A percentile compares a stretch with the other conserved stretches of the same genome.
Conservation (phyloP, 2,329 filamentous ascomycete species). For the Curvularia verruculosa region DNA sequence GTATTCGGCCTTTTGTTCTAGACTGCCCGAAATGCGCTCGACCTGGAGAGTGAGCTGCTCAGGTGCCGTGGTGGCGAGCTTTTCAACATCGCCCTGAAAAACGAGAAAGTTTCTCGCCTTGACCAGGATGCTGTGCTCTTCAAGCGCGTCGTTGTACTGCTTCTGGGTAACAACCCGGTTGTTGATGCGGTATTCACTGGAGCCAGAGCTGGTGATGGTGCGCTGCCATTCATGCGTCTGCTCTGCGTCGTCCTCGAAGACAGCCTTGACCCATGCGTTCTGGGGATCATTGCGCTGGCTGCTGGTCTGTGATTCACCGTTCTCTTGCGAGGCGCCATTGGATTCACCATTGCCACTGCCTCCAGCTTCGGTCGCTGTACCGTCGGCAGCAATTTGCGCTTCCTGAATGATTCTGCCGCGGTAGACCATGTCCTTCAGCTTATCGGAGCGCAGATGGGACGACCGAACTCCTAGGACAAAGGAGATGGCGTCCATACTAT, state of each 20-base stretch:
- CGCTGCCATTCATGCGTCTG: slow-evolving; percentile 97
- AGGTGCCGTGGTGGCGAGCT: slow-evolving; percentile 92
- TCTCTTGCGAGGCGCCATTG: slow-evolving; percentile 55
- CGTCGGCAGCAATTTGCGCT: slow-evolving; percentile 90
- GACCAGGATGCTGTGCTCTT: slow-evolving; percentile 94
- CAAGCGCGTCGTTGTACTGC: slow-evolving; percentile 91
- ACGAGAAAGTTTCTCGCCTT: slow-evolving; percentile 98
- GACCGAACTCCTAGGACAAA: slow-evolving; percentile 99
- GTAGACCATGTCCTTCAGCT: slow-evolving; percentile 94
- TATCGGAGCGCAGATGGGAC: slow-evolving; percentile 91
- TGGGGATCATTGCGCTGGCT: slow-evolving; percentile 80
- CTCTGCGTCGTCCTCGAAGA: slow-evolving; percentile 96
- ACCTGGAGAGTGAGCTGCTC: slow-evolving; percentile 92
- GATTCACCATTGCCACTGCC: slow-evolving; percentile 39
- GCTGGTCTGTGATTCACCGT: slow-evolving; percentile 61
- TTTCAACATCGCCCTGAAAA: slow-evolving; percentile 97
- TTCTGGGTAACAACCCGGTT: slow-evolving; percentile 85
- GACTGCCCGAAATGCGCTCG: slow-evolving; percentile 94
- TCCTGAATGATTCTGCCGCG: slow-evolving; percentile 91
- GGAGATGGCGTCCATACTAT: slow-evolving; percentile 99
- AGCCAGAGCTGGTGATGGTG: slow-evolving; percentile 83
- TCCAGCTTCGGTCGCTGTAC: slow-evolving; percentile 66
- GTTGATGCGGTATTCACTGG: slow-evolving; percentile 97
- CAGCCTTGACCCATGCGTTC: slow-evolving; percentile 98
- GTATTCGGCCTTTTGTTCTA: slow-evolving; percentile 94